A percentile compares a stretch with the other conserved stretches of the same genome.
phyloP scores from a whole-genome alignment of 176 grass and related monocot genomes.

The Rhynchospora tenuis region DNA sequence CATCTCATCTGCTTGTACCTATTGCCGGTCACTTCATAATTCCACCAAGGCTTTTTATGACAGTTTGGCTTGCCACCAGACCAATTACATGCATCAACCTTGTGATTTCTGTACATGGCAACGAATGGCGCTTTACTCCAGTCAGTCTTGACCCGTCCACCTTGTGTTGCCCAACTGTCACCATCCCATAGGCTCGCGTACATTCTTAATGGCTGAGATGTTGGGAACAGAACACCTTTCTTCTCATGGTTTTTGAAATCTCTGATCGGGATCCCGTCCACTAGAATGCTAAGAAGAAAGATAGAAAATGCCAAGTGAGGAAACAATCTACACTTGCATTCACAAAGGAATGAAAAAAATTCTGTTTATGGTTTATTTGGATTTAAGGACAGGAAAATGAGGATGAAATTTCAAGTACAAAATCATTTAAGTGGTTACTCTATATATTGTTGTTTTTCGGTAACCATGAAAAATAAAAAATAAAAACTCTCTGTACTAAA shows the following conservation, averaged over 20 bases:
- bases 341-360: neutral
- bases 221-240: conserved; percentile 54
- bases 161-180: conserved; percentile 74
- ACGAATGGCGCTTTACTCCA: conserved; percentile 59
- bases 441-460: neutral
- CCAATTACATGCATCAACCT: conserved; percentile 38
- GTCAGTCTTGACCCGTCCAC: conserved; percentile 62
- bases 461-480: no score
- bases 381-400: neutral
- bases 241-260: conserved; percentile 75
- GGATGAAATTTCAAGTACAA: neutral
- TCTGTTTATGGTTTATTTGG: neutral
- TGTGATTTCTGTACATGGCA: conserved; percentile 48
- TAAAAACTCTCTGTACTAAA: neutral
- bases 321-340: neutral
- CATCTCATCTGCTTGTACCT: conserved; percentile 41
- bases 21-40: conserved; percentile 44
- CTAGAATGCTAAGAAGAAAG: conserved; percentile 35
- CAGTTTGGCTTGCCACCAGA: conserved; percentile 17
- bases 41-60: conserved; percentile 46
- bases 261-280: conserved; percentile 52
- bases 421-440: neutral
- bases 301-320: neutral
- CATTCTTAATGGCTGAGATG: conserved; percentile 55
- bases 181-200: conserved; percentile 78